A percentile compares a stretch with the other conserved stretches of the same genome.
Conservation (phyloP, 176 grass and related monocot genomes). For the Pontederia crassipes region DNA sequence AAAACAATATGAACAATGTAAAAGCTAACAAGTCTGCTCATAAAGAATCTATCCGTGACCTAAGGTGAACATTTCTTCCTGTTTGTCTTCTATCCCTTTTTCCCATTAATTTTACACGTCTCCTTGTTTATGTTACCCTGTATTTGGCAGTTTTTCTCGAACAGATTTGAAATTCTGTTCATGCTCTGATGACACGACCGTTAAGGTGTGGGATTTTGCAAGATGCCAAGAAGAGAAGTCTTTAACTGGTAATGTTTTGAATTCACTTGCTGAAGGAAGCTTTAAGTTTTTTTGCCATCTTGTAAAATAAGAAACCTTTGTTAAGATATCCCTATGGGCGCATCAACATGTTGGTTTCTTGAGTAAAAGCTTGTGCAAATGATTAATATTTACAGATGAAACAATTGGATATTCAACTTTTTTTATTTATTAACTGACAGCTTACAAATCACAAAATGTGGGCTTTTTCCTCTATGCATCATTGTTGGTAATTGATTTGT, state of each 20-base stretch:
- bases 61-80: constrained; percentile 40
- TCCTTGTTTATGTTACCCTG: constrained; percentile 11
- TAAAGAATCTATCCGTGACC: constrained; percentile 86
- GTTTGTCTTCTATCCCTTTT: constrained; percentile 9
- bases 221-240: constrained; percentile 99
- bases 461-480: no score
- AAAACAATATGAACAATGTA: constrained; percentile 99
- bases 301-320: neutral
- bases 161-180: constrained; percentile 99
- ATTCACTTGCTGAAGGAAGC: constrained; percentile 13
- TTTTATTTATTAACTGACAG: no score
- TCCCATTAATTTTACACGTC: constrained; percentile 11
- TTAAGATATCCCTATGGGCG: no score
- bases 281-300: constrained; percentile 21
- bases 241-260: constrained; percentile 92
- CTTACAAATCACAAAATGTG: no score
- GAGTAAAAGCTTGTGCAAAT: no score
- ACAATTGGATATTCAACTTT: no score
- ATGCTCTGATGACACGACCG: constrained; percentile 92
- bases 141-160: constrained; percentile 76
- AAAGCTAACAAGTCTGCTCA: constrained; percentile 99
- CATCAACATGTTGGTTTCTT: no score
- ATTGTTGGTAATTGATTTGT: no score
- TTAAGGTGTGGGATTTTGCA: constrained; percentile 99
- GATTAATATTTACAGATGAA: no score